Evolutionary conservation across 1,284 basidiomycete genomes (phyloP).

Genomic region (Cystobasidium pallidum): DNA sequence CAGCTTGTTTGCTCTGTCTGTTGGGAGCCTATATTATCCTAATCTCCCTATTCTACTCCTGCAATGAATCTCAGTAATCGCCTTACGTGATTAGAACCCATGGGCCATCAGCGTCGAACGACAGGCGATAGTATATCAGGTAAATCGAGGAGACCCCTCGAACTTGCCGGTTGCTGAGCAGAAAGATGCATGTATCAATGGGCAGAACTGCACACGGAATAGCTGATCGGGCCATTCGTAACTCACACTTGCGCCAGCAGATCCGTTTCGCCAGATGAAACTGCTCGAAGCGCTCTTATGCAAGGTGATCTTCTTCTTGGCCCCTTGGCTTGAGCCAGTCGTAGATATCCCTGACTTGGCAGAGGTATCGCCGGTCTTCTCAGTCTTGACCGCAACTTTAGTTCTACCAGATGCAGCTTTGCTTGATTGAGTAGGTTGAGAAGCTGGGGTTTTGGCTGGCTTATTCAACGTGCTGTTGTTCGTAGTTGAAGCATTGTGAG

Average conservation of each 20-base stretch:
- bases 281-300: conserved; percentile 13
- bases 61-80: not conserved
- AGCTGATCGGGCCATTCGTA: not conserved
- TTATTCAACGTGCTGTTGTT: not conserved
- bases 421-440: not conserved
- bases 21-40: no score
- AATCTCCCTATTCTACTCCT: not conserved
- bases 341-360: not conserved
- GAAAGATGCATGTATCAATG: not conserved
- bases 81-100: no score
- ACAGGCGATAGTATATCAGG: conserved; percentile 25
- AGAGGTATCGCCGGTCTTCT: not conserved
- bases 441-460: conserved; percentile 3
- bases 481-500: not conserved
- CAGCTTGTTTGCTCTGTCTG: no score
- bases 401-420: not conserved
- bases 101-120: not conserved
- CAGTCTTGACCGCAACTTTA: not conserved
- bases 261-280: conserved; percentile 7
- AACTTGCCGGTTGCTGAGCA: not conserved
- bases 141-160: conserved; percentile 2
- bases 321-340: not conserved
- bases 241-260: not conserved
- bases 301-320: conserved; percentile 19
- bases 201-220: not conserved